Evolutionary conservation across 225 moss, liverwort and hornwort species (phyloP), one percentile per base, ranked within the genome.

Genomic region (Takakia lepidozioides): DNA sequence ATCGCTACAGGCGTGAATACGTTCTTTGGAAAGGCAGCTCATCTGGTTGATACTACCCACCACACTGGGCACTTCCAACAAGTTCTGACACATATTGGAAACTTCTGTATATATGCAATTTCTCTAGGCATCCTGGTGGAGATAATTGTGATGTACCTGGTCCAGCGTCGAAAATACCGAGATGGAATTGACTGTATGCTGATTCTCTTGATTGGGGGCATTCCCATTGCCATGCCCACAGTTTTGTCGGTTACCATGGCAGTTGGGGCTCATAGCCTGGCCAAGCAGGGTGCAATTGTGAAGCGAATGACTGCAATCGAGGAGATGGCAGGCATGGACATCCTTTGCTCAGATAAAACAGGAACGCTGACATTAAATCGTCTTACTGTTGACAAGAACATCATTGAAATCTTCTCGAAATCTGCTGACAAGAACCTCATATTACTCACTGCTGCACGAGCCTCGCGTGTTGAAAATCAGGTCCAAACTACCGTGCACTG

Each of bases 251-350:
- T 89, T 3, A 89, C 85, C 0, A 89, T 89, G 88, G 88, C 84
- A 27, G 75, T 87, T 34, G 91, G 91, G 22, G 66, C 91, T n/a
- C 87, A 82, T 44, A 61, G 79, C 22, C 49, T 92, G 11, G 66
- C 87, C 10, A 58, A 56, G 13, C 86, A 92, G 48, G 91, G 90
- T 3, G 90, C 90, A 21, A 91, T 91, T 46, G 80, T 80, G 1
- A 91, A 86, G 52, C 86, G 90, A 15, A 91, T 91, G 86, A 91
- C 83, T 27, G 86, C 90, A 1, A 84, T 91, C 29, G 86, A 86
- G 43, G 82, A 86, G 37, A 73, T 86, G 86, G 86, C 82, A 0
- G 75, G 86, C 26, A 86, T 86, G 85, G 68, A 86, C 62, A 75
- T 86, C 46, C 67, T 90, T 0, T 90, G 90, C 59, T 81, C 80